phyloP scores from a whole-genome alignment of 208 protist genomes.

The Trypanosoma cruzi region DNA sequence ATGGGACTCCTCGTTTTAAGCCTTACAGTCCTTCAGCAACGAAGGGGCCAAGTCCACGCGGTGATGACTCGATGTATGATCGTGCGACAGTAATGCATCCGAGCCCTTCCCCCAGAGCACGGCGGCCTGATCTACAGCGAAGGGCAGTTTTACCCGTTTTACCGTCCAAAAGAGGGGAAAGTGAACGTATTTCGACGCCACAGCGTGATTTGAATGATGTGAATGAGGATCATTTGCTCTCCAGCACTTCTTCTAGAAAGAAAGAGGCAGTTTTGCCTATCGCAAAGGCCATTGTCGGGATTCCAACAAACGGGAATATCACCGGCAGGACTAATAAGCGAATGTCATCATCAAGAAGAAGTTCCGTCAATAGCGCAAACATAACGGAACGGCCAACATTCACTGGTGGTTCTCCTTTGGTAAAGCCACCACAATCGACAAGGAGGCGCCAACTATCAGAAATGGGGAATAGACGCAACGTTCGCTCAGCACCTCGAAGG shows the following conservation, averaged over 20 bases:
- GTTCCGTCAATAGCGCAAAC: neutral
- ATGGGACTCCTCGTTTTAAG: neutral
- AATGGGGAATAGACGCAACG: neutral
- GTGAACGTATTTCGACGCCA: neutral
- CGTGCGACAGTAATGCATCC: no score
- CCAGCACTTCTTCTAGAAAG: neutral
- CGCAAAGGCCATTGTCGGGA: neutral
- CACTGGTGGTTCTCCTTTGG: neutral
- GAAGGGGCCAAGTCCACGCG: neutral
- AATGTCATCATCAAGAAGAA: neutral
- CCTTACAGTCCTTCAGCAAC: neutral
- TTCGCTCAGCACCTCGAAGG: constrained; percentile 3
- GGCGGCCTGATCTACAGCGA: neutral
- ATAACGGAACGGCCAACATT: constrained; percentile 1
- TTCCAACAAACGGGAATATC: constrained; percentile 1
- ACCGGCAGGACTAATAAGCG: neutral
- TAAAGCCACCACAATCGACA: neutral
- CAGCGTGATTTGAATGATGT: neutral
- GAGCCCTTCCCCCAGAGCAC: neutral
- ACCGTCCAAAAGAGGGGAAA: neutral
- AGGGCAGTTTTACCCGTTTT: neutral
- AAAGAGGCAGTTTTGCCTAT: neutral
- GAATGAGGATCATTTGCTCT: neutral
- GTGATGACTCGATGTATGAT: neutral
- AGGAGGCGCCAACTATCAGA: neutral